A percentile compares a stretch with the other conserved stretches of the same genome.
These are phyloP conservation scores for Penicillium longicatenatum DNA, from an alignment of 495 filamentous ascomycete species.

Conservation along the genomic window DNA sequence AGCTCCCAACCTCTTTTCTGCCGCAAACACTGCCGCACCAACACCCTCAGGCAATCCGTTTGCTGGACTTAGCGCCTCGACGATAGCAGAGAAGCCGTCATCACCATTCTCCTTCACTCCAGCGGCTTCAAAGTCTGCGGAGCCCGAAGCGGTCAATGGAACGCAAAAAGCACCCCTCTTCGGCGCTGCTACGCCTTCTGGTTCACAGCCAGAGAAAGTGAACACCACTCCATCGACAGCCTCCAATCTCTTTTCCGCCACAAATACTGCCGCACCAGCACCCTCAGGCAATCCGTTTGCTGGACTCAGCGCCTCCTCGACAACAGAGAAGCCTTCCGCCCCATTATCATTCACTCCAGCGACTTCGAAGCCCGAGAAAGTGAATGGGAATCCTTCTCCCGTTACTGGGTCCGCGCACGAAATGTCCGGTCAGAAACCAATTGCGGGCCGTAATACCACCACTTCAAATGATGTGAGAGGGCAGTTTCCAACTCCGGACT, in stretches of 20 bases:
- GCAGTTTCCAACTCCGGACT: slow-evolving; percentile 18
- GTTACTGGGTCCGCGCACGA: not conserved
- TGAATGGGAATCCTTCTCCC: not conserved
- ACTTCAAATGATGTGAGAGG: not conserved
- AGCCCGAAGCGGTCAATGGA: slow-evolving; percentile 1
- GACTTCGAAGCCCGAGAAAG: slow-evolving; percentile 5
- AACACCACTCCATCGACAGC: not conserved
- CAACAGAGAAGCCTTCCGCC: not conserved
- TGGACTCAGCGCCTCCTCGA: not conserved
- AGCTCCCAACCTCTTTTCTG: not conserved
- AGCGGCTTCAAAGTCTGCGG: not conserved
- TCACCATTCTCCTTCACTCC: not conserved
- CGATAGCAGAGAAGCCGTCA: not conserved
- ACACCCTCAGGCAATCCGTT: not conserved
- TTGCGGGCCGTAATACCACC: slow-evolving; percentile 2
- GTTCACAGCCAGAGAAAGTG: not conserved
- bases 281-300: not conserved
- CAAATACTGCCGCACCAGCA: not conserved
- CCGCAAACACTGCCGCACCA: not conserved
- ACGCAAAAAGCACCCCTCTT: not conserved
- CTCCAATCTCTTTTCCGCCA: not conserved
- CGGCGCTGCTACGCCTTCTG: not conserved
- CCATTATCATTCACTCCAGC: slow-evolving; percentile 8
- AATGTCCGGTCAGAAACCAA: slow-evolving; percentile 16
- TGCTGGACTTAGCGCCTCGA: not conserved